Base-by-base conservation (phyloP, 2,329 filamentous ascomycete species). In the Colletotrichum endophyticum region DNA sequence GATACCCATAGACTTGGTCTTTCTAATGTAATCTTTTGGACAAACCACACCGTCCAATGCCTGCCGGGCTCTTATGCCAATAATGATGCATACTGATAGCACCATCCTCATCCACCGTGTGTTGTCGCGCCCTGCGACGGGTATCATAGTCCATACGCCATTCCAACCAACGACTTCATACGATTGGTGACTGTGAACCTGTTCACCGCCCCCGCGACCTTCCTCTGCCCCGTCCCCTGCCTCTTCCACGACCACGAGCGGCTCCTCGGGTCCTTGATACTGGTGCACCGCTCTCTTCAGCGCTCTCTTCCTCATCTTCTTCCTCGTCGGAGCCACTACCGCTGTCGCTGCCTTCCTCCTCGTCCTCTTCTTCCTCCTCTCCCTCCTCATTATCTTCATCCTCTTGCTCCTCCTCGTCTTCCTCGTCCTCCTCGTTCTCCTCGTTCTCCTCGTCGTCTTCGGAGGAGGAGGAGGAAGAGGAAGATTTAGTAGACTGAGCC, bases 231-330 rank as follows among this genome's bases (percentile, higher is more conserved):
- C 82, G 78, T 62, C 81, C 82, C 62, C 85, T 81, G 9, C 81
- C 84, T 68, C 86, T 81, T 19, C 66, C 81, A 57, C 86, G 83
- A 11, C 84, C 83, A 73, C 85, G 84, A 9, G 80, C 82, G 28
- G 81, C 82, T 16, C 84, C 84, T 75, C 86, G 82, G 4, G 83
- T 84, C 67, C 83, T 86, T 4, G 85, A 83, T 3, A 84, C 84
- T 3, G 86, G 84, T 61, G 86, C 85, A 57, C 83, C 85, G 30
- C 80, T 84, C 75, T 85, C 85, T 27, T 85, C 81, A 16, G 80
- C 83, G 34, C 82, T 84, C 36, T 83, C 84, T 32, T 84, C 83
- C 3, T 82, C 84, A 70, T 73, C 77, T 16, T 78, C 73, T 30
- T 79, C 73, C 2, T 70, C n/a, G 15, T 61, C 62, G 19, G 68